A percentile compares a stretch with the other conserved stretches of the same genome.
Conservation (phyloP, 1,284 basidiomycete genomes). For the Ceratorhiza oryzae-sativae region DNA sequence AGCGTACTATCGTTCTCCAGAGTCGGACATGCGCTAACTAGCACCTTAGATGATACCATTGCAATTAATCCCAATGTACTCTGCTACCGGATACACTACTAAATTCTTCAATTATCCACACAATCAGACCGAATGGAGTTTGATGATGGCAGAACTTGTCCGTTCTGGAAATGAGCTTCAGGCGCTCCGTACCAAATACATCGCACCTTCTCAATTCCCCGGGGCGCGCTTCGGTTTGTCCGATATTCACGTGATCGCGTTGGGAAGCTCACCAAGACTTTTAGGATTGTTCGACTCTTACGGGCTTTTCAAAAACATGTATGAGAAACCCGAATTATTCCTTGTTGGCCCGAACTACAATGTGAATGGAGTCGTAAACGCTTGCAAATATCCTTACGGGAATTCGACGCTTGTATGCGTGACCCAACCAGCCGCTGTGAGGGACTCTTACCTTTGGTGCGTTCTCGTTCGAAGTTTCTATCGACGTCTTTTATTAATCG, state of each 20-base stretch:
- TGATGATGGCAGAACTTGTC: slow-evolving; percentile 53
- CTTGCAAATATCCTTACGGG: slow-evolving; percentile 52
- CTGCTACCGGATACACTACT: slow-evolving; percentile 51
- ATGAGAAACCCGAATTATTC: slow-evolving; percentile 57
- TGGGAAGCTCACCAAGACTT: slow-evolving; percentile 26
- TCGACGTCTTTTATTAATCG: not conserved
- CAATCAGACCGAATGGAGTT: slow-evolving; percentile 53
- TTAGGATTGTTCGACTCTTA: slow-evolving; percentile 52
- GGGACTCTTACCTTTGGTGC: slow-evolving; percentile 38
- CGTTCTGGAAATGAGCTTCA: slow-evolving; percentile 52
- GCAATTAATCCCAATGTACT: slow-evolving; percentile 50
- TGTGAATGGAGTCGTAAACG: slow-evolving; percentile 59
- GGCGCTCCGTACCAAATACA: slow-evolving; percentile 49
- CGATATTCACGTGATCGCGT: slow-evolving; percentile 51
- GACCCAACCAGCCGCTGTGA: slow-evolving; percentile 13
- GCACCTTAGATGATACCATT: slow-evolving; percentile 51
- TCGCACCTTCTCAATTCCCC: slow-evolving; percentile 48
- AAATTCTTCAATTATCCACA: slow-evolving; percentile 51
- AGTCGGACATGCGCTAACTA: not conserved
- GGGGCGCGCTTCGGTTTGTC: slow-evolving; percentile 53
- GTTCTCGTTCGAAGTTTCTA: not conserved
- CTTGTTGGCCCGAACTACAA: slow-evolving; percentile 67
- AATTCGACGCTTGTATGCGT: slow-evolving; percentile 45
- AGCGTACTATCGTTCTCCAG: not conserved
- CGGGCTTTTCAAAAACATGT: slow-evolving; percentile 62